Percentiles rank a stretch among this genome's conserved stretches.
These are phyloP conservation scores for Auriculariales sp. DNA, from an alignment of 768 basidiomycete species.

Conservation along the genomic window DNA sequence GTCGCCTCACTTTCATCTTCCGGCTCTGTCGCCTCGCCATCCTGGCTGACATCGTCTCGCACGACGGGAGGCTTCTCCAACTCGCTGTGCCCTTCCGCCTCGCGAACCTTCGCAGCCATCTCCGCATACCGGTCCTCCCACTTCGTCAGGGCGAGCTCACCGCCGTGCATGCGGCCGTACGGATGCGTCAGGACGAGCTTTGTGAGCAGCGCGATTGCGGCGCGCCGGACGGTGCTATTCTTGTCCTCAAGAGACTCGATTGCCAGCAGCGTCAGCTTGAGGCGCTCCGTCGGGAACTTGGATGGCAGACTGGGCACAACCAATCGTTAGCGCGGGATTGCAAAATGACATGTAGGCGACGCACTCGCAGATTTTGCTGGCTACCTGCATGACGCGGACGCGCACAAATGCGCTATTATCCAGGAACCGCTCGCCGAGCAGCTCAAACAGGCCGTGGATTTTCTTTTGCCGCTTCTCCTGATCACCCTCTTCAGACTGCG, in stretches of 20 bases:
- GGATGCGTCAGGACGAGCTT: conserved; percentile 78
- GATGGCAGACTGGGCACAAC: conserved; percentile 29
- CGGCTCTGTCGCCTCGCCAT: conserved; percentile 19
- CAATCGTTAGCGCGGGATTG: background rate
- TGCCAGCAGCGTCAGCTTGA: conserved; percentile 60
- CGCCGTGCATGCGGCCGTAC: conserved; percentile 73
- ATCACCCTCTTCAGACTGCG: conserved; percentile 27
- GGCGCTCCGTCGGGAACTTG: conserved; percentile 80
- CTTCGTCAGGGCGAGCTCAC: conserved; percentile 50
- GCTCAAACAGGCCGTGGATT: conserved; percentile 65
- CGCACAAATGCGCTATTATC: conserved; percentile 88
- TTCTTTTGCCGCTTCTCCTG: conserved; percentile 47
- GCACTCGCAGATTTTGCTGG: conserved; percentile 62
- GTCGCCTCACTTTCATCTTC: conserved; percentile 20
- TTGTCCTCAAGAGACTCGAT: conserved; percentile 81
- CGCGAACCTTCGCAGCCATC: conserved; percentile 47
- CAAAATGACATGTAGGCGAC: conserved; percentile 9
- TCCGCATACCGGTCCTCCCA: conserved; percentile 63
- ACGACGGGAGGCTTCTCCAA: conserved; percentile 37
- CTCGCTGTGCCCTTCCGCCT: conserved; percentile 39
- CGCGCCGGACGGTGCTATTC: conserved; percentile 73
- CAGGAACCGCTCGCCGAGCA: conserved; percentile 74
- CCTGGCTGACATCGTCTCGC: conserved; percentile 28
- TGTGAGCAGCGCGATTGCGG: conserved; percentile 59
- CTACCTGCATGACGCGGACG: conserved; percentile 65